A percentile compares a stretch with the other conserved stretches of the same genome.
Evolutionary conservation across 352 stramenopile species (phyloP).

Genomic region (Peronospora tabacina): DNA sequence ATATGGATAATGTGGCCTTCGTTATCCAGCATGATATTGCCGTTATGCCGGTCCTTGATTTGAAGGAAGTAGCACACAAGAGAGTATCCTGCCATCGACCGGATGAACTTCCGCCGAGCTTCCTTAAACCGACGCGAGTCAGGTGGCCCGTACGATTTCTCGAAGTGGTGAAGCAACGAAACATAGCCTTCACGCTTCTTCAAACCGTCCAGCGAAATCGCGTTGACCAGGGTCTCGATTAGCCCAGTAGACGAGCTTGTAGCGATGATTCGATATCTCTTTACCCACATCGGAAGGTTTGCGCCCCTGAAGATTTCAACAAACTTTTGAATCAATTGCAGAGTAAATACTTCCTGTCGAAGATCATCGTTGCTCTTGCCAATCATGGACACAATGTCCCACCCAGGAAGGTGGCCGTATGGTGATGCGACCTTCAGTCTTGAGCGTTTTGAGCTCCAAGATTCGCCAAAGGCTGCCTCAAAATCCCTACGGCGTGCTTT

Average conservation of each 20-base stretch:
- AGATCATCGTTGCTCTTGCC: conserved; percentile 99
- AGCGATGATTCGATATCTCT: conserved; percentile 95
- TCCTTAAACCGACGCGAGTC: conserved; percentile 84
- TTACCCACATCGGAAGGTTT: conserved; percentile 92
- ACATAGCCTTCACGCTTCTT: conserved; percentile 95
- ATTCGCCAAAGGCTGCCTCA: conserved; percentile 91
- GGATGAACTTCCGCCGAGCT: conserved; percentile 94
- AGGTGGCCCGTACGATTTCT: conserved; percentile 90
- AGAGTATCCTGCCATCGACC: conserved; percentile 96
- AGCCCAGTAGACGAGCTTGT: conserved; percentile 93
- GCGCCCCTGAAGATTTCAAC: conserved; percentile 94
- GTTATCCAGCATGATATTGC: conserved; percentile 99
- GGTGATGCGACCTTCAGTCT: conserved; percentile 83
- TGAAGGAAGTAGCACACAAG: conserved; percentile 97
- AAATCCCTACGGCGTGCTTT: conserved; percentile 74
- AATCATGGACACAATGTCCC: conserved; percentile 95
- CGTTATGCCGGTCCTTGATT: conserved; percentile 99
- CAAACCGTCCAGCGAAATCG: conserved; percentile 95
- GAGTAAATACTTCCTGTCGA: conserved; percentile 97
- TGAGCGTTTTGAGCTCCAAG: conserved; percentile 91
- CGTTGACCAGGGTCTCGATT: conserved; percentile 96
- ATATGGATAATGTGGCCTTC: conserved; percentile 99
- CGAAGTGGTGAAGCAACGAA: conserved; percentile 92
- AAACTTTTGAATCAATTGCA: conserved; percentile 97
- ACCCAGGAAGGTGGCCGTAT: conserved; percentile 84